Evolutionary conservation across 495 filamentous ascomycete genomes (phyloP), one percentile per base, ranked within the genome.

Genomic region (Podospora comata): DNA sequence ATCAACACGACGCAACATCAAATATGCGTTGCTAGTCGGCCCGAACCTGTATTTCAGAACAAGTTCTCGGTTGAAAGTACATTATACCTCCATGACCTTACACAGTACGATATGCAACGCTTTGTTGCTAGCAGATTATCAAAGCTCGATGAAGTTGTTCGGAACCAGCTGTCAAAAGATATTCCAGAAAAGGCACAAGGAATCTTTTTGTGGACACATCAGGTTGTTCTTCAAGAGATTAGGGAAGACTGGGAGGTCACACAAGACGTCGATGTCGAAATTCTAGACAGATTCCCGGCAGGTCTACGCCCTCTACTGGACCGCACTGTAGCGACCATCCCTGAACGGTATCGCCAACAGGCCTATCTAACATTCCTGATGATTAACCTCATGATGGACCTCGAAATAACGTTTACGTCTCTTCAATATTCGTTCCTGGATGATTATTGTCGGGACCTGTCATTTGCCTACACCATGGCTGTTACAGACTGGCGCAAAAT

Each of bases 11-110:
- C 9, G 59, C 0, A 63, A 76, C 60, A 65, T 83, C 34, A 82
- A 82, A 60, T 82, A 23, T 84, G 81, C 65, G 73, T 80, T 0
- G 78, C 80, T 9, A 84, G 82, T 66, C 73, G 80, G 11, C 78
- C 78, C 1, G 76, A 74, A 69, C 75, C 74, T 20, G 63, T 67
- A 4, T 82, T 82, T 66, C 39, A 71, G 39, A 70, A 79, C 64
- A 68, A 81, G 11, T 58, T 82, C 30, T 28, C 53, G 0, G 32
- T 20, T 2, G 64, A 68, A 1, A 44, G 39, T 61, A 28, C 62
- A 0, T 19, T 71, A 0, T 58, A 62, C 32, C 58, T 68, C 0
- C 70, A 67, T 6, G 58, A 66, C 1, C 64, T 69, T 5, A 72
- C 67, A 0, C 30, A n/a, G 0, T 19, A 28, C 5, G 67, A 69